Conservation (phyloP, 805 yeast genomes). For the Wickerhamomyces chaumierensis region DNA sequence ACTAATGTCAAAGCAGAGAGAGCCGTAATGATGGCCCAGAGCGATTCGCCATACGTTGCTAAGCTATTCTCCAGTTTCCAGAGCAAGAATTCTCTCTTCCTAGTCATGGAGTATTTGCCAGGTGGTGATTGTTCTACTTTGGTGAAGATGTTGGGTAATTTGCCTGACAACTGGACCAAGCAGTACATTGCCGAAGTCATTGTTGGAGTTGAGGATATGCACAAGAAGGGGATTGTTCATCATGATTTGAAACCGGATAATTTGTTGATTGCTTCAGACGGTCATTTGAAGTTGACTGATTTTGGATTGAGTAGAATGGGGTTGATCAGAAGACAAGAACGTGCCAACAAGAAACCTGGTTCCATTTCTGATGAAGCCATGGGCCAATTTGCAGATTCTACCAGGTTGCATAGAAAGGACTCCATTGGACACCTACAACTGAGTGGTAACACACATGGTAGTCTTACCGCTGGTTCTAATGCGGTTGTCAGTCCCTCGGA, state of each 20-base stretch:
- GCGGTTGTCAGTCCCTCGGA: constrained; percentile 1
- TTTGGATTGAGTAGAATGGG: constrained; percentile 92
- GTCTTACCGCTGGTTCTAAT: too few relatives aligned
- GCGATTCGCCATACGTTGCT: constrained; percentile 89
- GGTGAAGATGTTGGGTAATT: constrained; percentile 66
- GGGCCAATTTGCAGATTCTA: constrained; percentile 3
- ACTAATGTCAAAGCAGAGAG: constrained; percentile 90
- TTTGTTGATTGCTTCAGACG: constrained; percentile 69
- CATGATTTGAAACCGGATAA: constrained; percentile 95
- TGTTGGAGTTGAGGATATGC: constrained; percentile 84
- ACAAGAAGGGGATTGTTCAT: constrained; percentile 80
- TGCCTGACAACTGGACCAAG: constrained; percentile 81
- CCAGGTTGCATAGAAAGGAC: constrained; percentile 9
- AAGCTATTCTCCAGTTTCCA: constrained; percentile 83
- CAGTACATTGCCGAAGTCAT: constrained; percentile 84
- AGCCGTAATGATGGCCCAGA: constrained; percentile 96
- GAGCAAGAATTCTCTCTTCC: constrained; percentile 70
- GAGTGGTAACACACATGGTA: too few relatives aligned
- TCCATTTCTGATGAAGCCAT: constrained; percentile 13
- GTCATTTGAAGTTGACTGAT: constrained; percentile 89
- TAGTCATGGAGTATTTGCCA: constrained; percentile 92
- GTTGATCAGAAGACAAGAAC: constrained; percentile 66
- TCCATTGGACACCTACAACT: constrained; percentile 11
- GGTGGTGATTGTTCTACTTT: constrained; percentile 95
- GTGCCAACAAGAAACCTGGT: constrained; percentile 5